Evolutionary conservation across 305 asterid species (phyloP).

Genomic region (Plantago rigida): DNA sequence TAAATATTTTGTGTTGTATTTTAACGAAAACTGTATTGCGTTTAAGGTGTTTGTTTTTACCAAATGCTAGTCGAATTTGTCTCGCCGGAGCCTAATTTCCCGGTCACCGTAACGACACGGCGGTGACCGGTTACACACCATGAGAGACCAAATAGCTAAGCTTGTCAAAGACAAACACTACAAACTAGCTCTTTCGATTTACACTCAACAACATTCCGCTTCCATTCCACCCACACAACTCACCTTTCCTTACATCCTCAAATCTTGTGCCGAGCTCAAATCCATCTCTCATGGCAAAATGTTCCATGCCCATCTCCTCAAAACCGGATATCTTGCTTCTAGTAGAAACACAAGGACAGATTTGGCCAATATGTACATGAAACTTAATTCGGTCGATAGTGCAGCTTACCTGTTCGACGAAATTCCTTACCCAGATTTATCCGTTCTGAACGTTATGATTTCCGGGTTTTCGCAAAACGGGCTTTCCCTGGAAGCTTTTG

Average conservation of each 20-base stretch:
- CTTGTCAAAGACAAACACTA: constrained; percentile 56
- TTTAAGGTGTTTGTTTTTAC: no score
- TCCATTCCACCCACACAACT: constrained; percentile 45
- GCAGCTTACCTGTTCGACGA: constrained; percentile 68
- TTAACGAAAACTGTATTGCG: no score
- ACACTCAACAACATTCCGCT: constrained; percentile 42
- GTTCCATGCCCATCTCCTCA: constrained; percentile 63
- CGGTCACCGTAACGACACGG: not conserved
- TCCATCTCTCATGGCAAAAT: constrained; percentile 43
- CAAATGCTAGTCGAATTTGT: no score
- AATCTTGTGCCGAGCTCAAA: constrained; percentile 61
- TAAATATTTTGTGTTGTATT: no score
- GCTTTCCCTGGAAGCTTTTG: constrained; percentile 32
- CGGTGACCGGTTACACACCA: constrained; percentile 22
- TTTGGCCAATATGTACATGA: constrained; percentile 56
- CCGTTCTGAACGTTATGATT: constrained; percentile 49
- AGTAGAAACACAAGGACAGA: constrained; percentile 51
- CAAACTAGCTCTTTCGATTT: constrained; percentile 54
- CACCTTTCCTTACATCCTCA: constrained; percentile 76
- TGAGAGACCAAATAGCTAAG: constrained; percentile 52
- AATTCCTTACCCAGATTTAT: constrained; percentile 48
- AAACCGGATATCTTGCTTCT: constrained; percentile 34
- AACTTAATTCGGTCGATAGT: constrained; percentile 31
- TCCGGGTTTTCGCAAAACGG: constrained; percentile 69
- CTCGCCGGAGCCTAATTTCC: not conserved